A percentile compares a stretch with the other conserved stretches of the same genome.
phyloP scores from a whole-genome alignment of 176 grass and related monocot genomes.

The Areca catechu region DNA sequence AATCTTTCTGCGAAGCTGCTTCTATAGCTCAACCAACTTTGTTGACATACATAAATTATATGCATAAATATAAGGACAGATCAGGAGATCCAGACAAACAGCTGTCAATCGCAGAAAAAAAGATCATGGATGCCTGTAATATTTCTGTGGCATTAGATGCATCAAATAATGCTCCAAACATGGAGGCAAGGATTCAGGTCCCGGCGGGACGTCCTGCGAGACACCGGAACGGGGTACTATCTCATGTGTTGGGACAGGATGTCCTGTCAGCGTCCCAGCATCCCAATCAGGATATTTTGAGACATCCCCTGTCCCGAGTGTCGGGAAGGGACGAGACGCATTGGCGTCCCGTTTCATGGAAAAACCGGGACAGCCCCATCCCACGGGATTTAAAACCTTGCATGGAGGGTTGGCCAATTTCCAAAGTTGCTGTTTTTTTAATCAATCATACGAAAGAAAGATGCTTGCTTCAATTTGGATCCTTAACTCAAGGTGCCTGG shows the following conservation, averaged over 20 bases:
- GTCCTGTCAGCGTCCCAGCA: too few relatives aligned
- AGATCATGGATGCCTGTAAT: constrained; percentile 6
- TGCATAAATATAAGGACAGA: neutral
- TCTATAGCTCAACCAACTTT: neutral
- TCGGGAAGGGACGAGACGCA: too few relatives aligned
- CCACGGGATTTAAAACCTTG: too few relatives aligned
- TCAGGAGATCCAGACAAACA: neutral
- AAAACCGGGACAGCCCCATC: too few relatives aligned
- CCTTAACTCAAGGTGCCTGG: constrained; percentile 34
- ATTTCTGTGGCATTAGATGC: constrained; percentile 1
- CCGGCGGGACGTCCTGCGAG: too few relatives aligned
- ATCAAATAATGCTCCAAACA: neutral
- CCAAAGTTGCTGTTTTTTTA: neutral
- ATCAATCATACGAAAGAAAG: constrained; percentile 23
- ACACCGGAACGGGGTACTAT: too few relatives aligned
- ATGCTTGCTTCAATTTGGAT: constrained; percentile 44
- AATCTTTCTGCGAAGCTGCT: neutral
- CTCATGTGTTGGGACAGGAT: too few relatives aligned
- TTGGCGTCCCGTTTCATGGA: too few relatives aligned
- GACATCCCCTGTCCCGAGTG: too few relatives aligned
- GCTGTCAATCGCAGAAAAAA: neutral
- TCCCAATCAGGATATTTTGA: too few relatives aligned
- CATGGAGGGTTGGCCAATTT: neutral
- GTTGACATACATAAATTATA: neutral
- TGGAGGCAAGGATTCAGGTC: too few relatives aligned